Evolutionary conservation across 495 filamentous ascomycete genomes (phyloP).

Genomic region (Annulohypoxylon moriforme): DNA sequence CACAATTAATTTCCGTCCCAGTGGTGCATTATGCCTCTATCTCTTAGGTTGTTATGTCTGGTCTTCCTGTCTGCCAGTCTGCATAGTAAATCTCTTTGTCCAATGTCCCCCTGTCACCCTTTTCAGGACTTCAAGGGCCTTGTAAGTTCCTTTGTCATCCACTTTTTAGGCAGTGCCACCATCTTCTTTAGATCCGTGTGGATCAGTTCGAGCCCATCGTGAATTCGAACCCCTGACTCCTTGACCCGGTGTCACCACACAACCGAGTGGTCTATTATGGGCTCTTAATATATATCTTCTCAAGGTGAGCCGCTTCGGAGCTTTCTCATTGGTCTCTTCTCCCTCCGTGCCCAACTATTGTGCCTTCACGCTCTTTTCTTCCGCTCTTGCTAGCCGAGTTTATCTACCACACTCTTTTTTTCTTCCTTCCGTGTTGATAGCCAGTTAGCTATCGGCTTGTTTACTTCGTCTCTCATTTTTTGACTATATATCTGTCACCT

Average conservation of each 20-base stretch:
- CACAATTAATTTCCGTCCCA: slow-evolving; percentile 42
- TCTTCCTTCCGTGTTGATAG: slow-evolving; percentile 33
- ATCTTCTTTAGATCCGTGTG: slow-evolving; percentile 30
- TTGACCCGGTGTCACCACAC: slow-evolving; percentile 24
- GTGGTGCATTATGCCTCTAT: slow-evolving; percentile 25
- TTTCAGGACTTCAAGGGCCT: slow-evolving; percentile 8
- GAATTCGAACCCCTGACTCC: slow-evolving; percentile 26
- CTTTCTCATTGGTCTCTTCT: slow-evolving; percentile 32
- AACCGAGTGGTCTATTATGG: slow-evolving; percentile 27
- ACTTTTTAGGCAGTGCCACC: slow-evolving; percentile 39
- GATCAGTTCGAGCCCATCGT: slow-evolving; percentile 36
- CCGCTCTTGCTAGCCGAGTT: slow-evolving; percentile 48
- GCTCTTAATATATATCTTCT: slow-evolving; percentile 50
- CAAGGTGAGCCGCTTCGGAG: slow-evolving; percentile 38
- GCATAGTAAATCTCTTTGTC: slow-evolving; percentile 19
- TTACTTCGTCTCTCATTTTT: slow-evolving; percentile 42
- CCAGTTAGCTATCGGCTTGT: slow-evolving; percentile 30
- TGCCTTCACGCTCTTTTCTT: slow-evolving; percentile 40
- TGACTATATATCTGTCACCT: slow-evolving; percentile 31
- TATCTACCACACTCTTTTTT: slow-evolving; percentile 48
- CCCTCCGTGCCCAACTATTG: slow-evolving; percentile 38
- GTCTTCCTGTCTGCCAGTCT: too few species aligned
- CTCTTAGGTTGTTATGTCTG: slow-evolving; percentile 21
- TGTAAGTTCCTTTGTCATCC: slow-evolving; percentile 25
- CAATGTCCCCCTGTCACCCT: slow-evolving; percentile 4